Conservation (phyloP, 2,329 filamentous ascomycete species). For the Exophiala viscosa region DNA sequence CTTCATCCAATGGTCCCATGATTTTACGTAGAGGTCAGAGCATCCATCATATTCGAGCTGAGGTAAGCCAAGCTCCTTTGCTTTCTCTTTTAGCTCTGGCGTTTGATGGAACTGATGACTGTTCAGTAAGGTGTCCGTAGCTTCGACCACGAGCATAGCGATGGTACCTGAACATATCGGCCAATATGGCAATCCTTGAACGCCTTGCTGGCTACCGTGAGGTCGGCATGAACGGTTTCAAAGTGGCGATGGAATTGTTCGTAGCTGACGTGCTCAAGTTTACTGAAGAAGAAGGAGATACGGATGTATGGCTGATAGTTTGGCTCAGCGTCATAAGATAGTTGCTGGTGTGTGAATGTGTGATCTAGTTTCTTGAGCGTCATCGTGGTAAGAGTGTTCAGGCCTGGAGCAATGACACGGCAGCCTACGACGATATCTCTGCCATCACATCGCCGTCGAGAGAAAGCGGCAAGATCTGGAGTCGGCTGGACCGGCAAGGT, state of each 20-base stretch:
- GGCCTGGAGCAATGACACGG: too few species aligned
- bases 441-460: too few species aligned
- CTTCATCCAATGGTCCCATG: background rate
- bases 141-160: background rate
- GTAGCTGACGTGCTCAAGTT: background rate
- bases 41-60: slow-evolving; percentile 1
- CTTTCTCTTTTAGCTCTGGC: background rate
- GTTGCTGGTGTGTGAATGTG: background rate
- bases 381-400: too few species aligned
- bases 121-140: background rate
- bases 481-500: too few species aligned
- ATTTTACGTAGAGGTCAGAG: slow-evolving; percentile 3
- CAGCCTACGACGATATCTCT: too few species aligned
- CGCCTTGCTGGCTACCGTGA: slow-evolving; percentile 1
- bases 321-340: background rate
- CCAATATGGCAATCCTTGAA: background rate
- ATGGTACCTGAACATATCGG: background rate
- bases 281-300: background rate
- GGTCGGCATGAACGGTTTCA: slow-evolving; percentile 4
- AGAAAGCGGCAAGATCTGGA: too few species aligned
- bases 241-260: slow-evolving; percentile 3
- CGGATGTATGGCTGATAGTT: slow-evolving; percentile 2
- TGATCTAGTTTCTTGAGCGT: too few species aligned
- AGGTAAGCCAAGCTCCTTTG: background rate
- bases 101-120: slow-evolving; percentile 3